Evolutionary conservation across 108 stramenopile genomes (phyloP), one percentile per base, ranked within the genome.

Genomic region (Fragilaria crotonensis): DNA sequence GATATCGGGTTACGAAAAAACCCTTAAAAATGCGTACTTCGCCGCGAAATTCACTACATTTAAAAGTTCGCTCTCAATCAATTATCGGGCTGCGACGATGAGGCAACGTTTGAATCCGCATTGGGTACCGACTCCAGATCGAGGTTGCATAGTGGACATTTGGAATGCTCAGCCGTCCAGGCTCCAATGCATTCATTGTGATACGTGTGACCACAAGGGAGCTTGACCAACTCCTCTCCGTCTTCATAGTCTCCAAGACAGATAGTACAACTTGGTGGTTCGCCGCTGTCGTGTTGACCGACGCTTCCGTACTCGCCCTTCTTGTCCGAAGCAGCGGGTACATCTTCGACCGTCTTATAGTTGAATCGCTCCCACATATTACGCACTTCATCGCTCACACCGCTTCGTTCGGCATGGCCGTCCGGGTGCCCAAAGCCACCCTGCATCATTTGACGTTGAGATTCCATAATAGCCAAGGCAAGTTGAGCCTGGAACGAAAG

Each of bases 401-500:
- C 91, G 48, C 52, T 45, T 11, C 58, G 63, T 32, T 56, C 64
- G 5, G 30, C 21, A 46, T 67, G 44, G 27, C 78, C 68, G 66
- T 84, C 83, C 22, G 80, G 80, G 47, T 80, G 73, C 5, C 84
- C 84, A 54, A 73, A 89, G 0, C 85, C 91, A 47, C 91, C 91
- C 62, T 88, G 76, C 71, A 89, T 81, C 84, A 86, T 75, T 70
- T 89, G 83, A 9, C 87, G 73, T 44, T 89, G 86, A 14, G 81
- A 84, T 52, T 93, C 83, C 64, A 93, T 75, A 53, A 93, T 93
- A 41, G 91, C 91, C 60, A 93, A 46, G n/a, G 91, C 91, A 62
- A 93, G 64, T 69, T 93, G 91, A 1, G 88, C 85, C 56, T 93
- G 91, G 64, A 93, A 93, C n/a, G 73, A 75, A 68, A 93, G 60